These are phyloP conservation scores for Pneumocystis sp. DNA, from an alignment of 1,139 yeast species.

Conservation along the genomic window DNA sequence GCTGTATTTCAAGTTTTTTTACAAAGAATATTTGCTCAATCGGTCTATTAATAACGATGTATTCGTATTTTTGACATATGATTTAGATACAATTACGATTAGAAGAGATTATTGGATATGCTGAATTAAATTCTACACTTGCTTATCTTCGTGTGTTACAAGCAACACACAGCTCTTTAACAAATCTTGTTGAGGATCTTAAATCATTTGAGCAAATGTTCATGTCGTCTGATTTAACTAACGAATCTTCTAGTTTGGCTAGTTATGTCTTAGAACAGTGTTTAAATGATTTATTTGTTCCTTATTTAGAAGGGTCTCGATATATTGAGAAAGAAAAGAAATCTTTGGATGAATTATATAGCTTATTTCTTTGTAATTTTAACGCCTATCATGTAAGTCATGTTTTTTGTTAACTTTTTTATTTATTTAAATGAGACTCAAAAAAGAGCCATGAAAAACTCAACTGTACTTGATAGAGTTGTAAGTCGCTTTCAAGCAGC, in stretches of 20 bases:
- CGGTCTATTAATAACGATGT: conserved; percentile 14
- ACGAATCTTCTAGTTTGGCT: conserved; percentile 25
- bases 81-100: conserved; percentile 47
- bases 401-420: neutral
- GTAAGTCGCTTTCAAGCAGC: conserved; percentile 6
- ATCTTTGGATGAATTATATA: conserved; percentile 48
- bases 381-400: conserved; percentile 16
- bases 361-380: conserved; percentile 18
- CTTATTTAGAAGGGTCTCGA: conserved; percentile 49
- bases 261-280: conserved; percentile 50
- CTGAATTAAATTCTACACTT: conserved; percentile 48
- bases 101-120: conserved; percentile 45
- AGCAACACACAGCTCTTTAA: conserved; percentile 43
- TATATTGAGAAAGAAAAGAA: conserved; percentile 65
- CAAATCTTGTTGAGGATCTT: conserved; percentile 50
- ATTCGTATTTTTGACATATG: neutral
- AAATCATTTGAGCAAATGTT: conserved; percentile 33
- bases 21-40: conserved; percentile 66
- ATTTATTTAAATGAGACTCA: conserved; percentile 4
- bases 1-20: conserved; percentile 56
- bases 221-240: neutral
- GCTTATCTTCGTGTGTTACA: conserved; percentile 71
- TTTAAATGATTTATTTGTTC: conserved; percentile 55
- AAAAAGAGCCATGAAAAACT: conserved; percentile 6
- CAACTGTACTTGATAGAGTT: conserved; percentile 8